A percentile compares a stretch with the other conserved stretches of the same genome.
These are phyloP conservation scores for Yamadazyma sp. DNA, from an alignment of 1,139 yeast genomes.

Conservation along the genomic window DNA sequence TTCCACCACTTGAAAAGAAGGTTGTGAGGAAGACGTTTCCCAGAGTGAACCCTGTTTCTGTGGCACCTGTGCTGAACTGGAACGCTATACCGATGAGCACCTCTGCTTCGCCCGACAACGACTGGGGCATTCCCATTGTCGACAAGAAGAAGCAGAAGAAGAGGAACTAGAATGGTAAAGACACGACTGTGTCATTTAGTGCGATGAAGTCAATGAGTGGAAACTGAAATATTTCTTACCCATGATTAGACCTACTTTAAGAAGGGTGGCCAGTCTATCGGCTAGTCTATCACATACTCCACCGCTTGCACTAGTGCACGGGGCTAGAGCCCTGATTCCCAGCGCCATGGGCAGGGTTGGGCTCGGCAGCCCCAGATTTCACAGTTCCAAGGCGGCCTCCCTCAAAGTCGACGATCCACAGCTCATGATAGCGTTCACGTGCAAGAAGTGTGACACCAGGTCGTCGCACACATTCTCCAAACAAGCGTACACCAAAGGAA, in stretches of 20 bases:
- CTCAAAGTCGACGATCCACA: conserved; percentile 64
- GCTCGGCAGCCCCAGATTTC: conserved; percentile 2
- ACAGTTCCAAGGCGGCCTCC: conserved; percentile 12
- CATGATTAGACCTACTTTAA: background rate
- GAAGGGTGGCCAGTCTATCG: background rate
- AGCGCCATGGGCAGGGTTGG: no score
- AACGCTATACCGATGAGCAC: conserved; percentile 6
- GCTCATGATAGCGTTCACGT: conserved; percentile 87
- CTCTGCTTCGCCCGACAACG: conserved; percentile 7
- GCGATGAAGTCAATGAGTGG: no score
- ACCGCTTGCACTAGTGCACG: no score
- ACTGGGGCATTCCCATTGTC: conserved; percentile 15
- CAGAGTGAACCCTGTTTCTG: conserved; percentile 33
- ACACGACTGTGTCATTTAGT: background rate
- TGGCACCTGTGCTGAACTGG: conserved; percentile 15
- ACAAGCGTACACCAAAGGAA: conserved; percentile 85
- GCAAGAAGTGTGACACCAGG: conserved; percentile 81
- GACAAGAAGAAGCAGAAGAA: conserved; percentile 15
- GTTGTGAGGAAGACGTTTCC: conserved; percentile 35
- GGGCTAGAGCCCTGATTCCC: no score
- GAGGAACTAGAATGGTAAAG: background rate
- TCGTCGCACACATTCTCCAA: conserved; percentile 87
- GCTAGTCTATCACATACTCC: no score
- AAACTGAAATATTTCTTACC: conserved; percentile 3
- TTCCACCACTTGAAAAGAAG: conserved; percentile 44